These are phyloP conservation scores for Lotmaria passim DNA, from an alignment of 208 protist species.

Conservation along the genomic window DNA sequence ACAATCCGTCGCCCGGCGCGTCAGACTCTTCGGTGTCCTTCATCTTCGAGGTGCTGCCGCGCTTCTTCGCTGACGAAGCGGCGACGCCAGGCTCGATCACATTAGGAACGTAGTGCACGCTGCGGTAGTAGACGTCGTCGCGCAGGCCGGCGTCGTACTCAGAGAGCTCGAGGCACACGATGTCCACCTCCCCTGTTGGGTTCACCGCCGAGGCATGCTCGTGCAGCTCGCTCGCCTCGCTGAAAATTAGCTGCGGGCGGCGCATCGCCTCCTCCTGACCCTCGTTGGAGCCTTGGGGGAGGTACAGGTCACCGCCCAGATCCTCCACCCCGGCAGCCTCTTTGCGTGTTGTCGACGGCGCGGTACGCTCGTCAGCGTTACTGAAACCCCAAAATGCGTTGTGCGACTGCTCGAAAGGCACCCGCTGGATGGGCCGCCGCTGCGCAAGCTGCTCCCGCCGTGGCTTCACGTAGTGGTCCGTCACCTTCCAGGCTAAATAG, in stretches of 20 bases:
- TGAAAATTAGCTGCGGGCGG: slow-evolving; percentile 76
- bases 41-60: neutral
- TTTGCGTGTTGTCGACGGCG: neutral
- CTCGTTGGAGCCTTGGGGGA: slow-evolving; percentile 41
- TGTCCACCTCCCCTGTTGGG: slow-evolving; percentile 46
- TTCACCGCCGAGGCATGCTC: slow-evolving; percentile 32
- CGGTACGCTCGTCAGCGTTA: neutral
- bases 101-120: slow-evolving; percentile 77
- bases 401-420: slow-evolving; percentile 73
- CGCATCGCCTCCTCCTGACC: slow-evolving; percentile 64
- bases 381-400: slow-evolving; percentile 81
- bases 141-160: slow-evolving; percentile 72
- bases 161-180: slow-evolving; percentile 83
- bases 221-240: slow-evolving; percentile 68
- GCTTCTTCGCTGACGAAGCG: neutral
- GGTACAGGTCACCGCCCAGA: slow-evolving; percentile 31
- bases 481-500: slow-evolving; percentile 64
- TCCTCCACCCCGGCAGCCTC: slow-evolving; percentile 19
- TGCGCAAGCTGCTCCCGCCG: slow-evolving; percentile 49
- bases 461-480: slow-evolving; percentile 58
- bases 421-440: slow-evolving; percentile 51
- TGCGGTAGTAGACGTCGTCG: slow-evolving; percentile 88
- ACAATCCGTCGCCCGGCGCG: slow-evolving; percentile 1
- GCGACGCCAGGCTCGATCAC: neutral
- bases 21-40: neutral